Base-by-base conservation (phyloP, 2,329 filamentous ascomycete genomes). In the Phialocephala subalpina region DNA sequence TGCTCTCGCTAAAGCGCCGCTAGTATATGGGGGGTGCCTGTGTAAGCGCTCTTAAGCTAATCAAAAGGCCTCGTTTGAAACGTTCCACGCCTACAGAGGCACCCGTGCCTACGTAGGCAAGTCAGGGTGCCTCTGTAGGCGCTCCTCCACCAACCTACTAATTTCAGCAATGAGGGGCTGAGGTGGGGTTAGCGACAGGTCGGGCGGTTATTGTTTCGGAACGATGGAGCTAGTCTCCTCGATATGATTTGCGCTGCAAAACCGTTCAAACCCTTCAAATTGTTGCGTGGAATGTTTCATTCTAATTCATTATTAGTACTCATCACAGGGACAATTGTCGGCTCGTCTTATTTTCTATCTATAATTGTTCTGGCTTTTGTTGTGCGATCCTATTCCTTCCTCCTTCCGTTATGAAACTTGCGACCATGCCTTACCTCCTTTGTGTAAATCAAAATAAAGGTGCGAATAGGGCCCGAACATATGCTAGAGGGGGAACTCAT, bases 161-260 rank as follows among this genome's bases (percentile, higher is more conserved):
- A 42, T 47, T 22, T 47, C n/a, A 18, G 18, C 7, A 47, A 5
- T 22, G 42, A 22, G n/a, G 42, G 18, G 9, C 42, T 47, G 42
- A 47, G 42, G 18, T 47, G 14, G 18, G 18, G 9, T 14, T 5
- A 14, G 12, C 38, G 38, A 20, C n/a, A 22, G 42, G 42, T 47
- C 18, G 42, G 42, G n/a, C 42, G 42, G 42, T 47, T 47, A 47
- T 47, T 47, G 42, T 47, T 47, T 47, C 42, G 42, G 42, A 47
- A 2, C 42, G 29, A 33, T 47, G 42, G 11, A 47, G n/a, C 42
- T 47, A 8, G 42, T 9, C 42, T 22, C n/a, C 42, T 5, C 42
- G 42, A 47, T 22, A 47, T 18, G n/a, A 47, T n/a, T n/a, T 47
- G 42, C 42, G 18, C 20, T 47, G 42, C 42, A 47, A 11, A 18